Evolutionary conservation across 2,329 filamentous ascomycete genomes (phyloP).

Genomic region (Monosporascus sp.): DNA sequence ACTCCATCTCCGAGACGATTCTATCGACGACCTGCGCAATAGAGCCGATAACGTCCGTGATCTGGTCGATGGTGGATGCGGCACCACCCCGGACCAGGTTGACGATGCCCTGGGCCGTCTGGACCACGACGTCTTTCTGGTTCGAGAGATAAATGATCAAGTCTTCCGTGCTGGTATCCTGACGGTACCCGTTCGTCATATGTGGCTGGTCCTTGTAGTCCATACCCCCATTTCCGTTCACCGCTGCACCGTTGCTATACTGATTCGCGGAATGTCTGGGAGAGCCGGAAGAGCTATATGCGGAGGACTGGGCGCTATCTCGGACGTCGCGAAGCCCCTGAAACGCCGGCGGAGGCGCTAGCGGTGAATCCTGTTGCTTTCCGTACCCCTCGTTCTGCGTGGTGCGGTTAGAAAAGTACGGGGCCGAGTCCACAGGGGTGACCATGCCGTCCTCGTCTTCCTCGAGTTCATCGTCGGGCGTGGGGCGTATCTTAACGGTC

Average conservation of each 20-base stretch:
- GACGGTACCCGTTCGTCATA: constrained; percentile 35
- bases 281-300: constrained; percentile 69
- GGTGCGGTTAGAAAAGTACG: constrained; percentile 60
- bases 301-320: constrained; percentile 63
- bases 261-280: constrained; percentile 53
- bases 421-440: constrained; percentile 61
- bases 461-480: constrained; percentile 69
- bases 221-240: constrained; percentile 34
- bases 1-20: constrained; percentile 63
- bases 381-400: constrained; percentile 30
- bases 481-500: constrained; percentile 75
- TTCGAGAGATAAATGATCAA: constrained; percentile 73
- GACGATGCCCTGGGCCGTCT: constrained; percentile 78
- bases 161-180: constrained; percentile 42
- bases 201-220: constrained; percentile 31
- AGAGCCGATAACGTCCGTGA: constrained; percentile 64
- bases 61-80: constrained; percentile 52
- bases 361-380: constrained; percentile 32
- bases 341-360: constrained; percentile 51
- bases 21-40: constrained; percentile 68
- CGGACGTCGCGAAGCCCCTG: constrained; percentile 51
- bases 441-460: constrained; percentile 66
- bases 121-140: constrained; percentile 72
- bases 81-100: constrained; percentile 60
- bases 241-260: constrained; percentile 30